These are phyloP conservation scores for Colletotrichum sp. DNA, from an alignment of 2,329 filamentous ascomycete genomes.

Conservation along the genomic window DNA sequence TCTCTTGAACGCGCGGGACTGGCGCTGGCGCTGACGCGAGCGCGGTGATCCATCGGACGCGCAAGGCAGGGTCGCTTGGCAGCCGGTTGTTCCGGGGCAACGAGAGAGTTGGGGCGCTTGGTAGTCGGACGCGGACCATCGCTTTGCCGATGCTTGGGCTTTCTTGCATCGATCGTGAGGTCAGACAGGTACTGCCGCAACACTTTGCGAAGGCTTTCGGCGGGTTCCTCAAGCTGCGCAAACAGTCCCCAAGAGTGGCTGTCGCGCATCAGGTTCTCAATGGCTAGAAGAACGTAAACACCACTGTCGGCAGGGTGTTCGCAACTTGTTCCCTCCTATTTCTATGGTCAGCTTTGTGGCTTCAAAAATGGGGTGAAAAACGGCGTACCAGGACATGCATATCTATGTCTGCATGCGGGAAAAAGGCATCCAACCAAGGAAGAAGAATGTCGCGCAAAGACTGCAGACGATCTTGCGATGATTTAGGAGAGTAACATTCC, in stretches of 20 bases:
- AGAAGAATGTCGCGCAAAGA: neutral
- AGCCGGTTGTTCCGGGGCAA: neutral
- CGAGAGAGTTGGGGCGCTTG: neutral
- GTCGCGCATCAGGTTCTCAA: neutral
- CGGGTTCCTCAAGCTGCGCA: neutral
- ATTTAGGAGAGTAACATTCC: neutral
- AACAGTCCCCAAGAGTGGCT: neutral
- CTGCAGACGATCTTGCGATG: neutral
- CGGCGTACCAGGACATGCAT: neutral
- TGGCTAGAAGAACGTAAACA: neutral
- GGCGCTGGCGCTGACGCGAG: neutral
- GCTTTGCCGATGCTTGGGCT: neutral
- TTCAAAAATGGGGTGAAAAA: neutral
- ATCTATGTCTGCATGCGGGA: neutral
- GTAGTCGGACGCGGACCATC: neutral
- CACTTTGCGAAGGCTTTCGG: neutral
- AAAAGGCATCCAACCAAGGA: neutral
- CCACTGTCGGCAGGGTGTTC: neutral
- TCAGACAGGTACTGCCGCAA: neutral
- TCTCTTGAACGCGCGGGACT: neutral
- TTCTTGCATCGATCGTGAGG: neutral
- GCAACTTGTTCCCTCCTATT: neutral
- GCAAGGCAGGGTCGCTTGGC: neutral
- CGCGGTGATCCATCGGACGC: neutral
- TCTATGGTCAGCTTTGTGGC: neutral